Base-by-base conservation (phyloP, 1,139 yeast genomes). In the Groenewaldozyma sp. region DNA sequence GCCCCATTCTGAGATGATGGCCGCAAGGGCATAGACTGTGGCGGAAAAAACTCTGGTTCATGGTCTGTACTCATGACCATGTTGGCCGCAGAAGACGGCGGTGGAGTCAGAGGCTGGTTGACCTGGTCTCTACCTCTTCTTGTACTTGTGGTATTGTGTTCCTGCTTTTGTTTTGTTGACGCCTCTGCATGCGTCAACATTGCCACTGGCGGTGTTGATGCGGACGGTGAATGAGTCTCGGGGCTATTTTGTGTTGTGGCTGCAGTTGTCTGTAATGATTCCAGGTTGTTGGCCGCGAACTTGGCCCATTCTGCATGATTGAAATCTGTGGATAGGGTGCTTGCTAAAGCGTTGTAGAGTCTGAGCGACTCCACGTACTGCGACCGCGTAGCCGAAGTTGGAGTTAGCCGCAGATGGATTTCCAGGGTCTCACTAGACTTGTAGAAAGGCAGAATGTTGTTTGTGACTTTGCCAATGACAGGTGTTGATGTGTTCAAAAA, bases 381-480 rank as follows among this genome's bases (percentile, higher is more conserved):
- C 4, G 38, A 40, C 36, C 49, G 53, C 9, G 44, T 39, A 18
- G 32, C 28, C 19, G 45, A 48, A 11, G 48, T 38, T n/a, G 53
- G 51, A 13, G 44, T 45, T 26, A 54, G 42, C 22, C 50, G 44
- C 13, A 54, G 36, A n/a, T 47, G 48, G 16, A 54, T 47, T 24
- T 47, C 48, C 11, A 51, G 44, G n/a, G 50, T 48, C 38, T 48
- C 49, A 10, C 41, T 44, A 14, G 47, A 42, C 17, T 42, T 37
- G 38, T 42, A 48, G 11, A 48, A 35, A 3, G 52, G 51, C 13
- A 48, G 35, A 28, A 47, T 38, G 36, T 45, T 48, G 24, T 43
- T 46, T 21, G 44, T 38, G 18, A 48, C 51, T 33, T 38, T 41
- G 11, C 52, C 52, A 17, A 43, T 44, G 16, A 46, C 40, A 28